Evolutionary conservation across 106 monocot species (phyloP).

Genomic region (Dendrobium catenatum): DNA sequence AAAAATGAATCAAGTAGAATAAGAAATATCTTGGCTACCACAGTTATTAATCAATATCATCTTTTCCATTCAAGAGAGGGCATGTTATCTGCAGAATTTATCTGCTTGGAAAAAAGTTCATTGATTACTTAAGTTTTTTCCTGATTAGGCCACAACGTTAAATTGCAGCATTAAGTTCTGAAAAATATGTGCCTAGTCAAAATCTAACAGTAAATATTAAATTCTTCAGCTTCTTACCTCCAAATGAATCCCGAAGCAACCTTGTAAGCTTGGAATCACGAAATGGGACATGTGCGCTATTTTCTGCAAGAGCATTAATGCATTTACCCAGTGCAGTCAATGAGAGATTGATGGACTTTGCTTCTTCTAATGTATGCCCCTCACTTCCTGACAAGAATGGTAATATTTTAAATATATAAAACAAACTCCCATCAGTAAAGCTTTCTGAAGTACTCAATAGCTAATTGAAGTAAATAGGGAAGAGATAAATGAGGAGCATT

Average conservation of each 20-base stretch:
- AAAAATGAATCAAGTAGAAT: not conserved
- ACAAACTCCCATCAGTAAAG: not conserved
- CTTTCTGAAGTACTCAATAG: not conserved
- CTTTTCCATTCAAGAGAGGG: not conserved
- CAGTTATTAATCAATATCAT: not conserved
- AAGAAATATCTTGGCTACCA: not conserved
- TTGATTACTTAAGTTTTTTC: not conserved
- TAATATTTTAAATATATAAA: not conserved
- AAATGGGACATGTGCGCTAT: constrained; percentile 91
- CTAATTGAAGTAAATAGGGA: not conserved
- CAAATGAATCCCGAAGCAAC: constrained; percentile 98
- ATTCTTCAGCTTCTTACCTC: constrained; percentile 42
- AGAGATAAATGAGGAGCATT: not conserved
- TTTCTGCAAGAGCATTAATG: constrained; percentile 96
- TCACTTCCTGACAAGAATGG: constrained; percentile 69
- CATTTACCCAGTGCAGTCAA: constrained; percentile 93
- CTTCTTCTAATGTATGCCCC: constrained; percentile 94
- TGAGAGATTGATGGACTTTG: constrained; percentile 95
- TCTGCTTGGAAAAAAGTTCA: not conserved
- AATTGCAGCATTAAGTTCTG: not conserved
- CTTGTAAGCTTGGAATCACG: constrained; percentile 98
- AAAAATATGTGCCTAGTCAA: not conserved
- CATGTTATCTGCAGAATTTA: constrained; percentile 1
- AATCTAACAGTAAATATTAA: constrained; percentile 1
- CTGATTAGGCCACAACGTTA: not conserved